phyloP scores from a whole-genome alignment of 225 moss, liverwort and hornwort species.

The Lunularia cruciata region DNA sequence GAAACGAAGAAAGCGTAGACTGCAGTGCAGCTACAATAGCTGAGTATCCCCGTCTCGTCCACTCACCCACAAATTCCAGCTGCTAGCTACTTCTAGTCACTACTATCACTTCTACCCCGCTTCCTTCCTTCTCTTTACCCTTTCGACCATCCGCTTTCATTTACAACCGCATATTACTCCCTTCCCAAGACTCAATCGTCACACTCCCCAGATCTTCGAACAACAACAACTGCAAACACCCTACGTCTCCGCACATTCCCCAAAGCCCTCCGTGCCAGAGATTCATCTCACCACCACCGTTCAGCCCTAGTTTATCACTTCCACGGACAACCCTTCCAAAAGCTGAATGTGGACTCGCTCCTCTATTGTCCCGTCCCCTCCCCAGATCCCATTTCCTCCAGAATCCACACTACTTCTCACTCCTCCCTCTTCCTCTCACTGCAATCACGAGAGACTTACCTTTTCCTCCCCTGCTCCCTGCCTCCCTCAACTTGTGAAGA shows the following conservation, averaged over 20 bases:
- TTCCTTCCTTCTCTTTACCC: background rate
- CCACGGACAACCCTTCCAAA: no score
- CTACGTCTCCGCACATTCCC: background rate
- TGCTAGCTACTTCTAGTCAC: background rate
- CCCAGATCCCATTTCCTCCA: no score
- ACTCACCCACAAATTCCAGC: constrained; percentile 1
- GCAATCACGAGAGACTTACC: no score
- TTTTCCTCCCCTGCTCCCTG: no score
- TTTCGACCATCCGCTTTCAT: no score
- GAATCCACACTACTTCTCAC: no score
- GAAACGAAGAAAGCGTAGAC: constrained; percentile 6
- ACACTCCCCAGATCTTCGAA: background rate
- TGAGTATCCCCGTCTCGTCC: background rate
- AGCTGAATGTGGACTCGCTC: no score
- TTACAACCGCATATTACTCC: constrained; percentile 4
- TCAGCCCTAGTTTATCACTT: background rate
- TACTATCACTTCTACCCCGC: no score
- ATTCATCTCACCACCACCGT: background rate
- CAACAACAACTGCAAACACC: background rate
- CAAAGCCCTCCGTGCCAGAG: background rate
- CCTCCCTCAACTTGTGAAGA: no score
- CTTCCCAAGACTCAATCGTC: background rate
- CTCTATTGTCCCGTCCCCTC: no score
- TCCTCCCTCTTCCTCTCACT: no score
- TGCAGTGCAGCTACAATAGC: constrained; percentile 8